Evolutionary conservation across 1,139 yeast genomes (phyloP), one percentile per base, ranked within the genome.

Genomic region (Saccharomyces hybrid): DNA sequence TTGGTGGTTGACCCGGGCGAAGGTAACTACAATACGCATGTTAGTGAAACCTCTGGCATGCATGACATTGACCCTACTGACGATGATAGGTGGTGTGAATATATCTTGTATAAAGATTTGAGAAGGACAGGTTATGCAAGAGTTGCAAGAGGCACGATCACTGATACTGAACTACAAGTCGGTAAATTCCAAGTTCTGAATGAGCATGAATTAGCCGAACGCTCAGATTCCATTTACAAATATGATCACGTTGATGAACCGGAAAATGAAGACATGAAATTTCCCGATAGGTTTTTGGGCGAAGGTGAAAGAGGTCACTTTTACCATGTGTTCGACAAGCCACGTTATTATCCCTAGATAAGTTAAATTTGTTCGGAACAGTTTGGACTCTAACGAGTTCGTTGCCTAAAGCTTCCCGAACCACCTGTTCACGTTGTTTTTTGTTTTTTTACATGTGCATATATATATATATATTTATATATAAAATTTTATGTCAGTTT

Each of bases 41-140:
- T 91, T 16, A 84, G 96, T 64, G 86, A 86, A 53, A 72, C 76
- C 61, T 84, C 95, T 1, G 86, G 96, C 49, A 88, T 93, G 93
- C 82, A 84, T 63, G 99, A 93, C 70, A 90, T 93, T 61, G 99
- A 93, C 69, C 85, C 91, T 52, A 77, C 86, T 9, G 99, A 93
- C 70, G 88, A 95, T 86, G 99, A 93, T 69, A 82, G 99, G 74
- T 93, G 99, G 99, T 93, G 99, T 74, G 96, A 93, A 73, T 93
- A 93, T 73, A 90, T 93, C 59, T 75, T 93, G 61, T 93, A 86
- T 79, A 87, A 93, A 70, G 85, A 86, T 57, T 75, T 93, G 72
- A 86, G 83, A 70, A 86, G 97, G 71, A 83, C 88, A 2, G 98
- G 96, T 1, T 93, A 93, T 69, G 98, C 98, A 1, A 83, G 99